Evolutionary conservation across 768 basidiomycete genomes (phyloP).

Genomic region (Crepidotus variabilis): DNA sequence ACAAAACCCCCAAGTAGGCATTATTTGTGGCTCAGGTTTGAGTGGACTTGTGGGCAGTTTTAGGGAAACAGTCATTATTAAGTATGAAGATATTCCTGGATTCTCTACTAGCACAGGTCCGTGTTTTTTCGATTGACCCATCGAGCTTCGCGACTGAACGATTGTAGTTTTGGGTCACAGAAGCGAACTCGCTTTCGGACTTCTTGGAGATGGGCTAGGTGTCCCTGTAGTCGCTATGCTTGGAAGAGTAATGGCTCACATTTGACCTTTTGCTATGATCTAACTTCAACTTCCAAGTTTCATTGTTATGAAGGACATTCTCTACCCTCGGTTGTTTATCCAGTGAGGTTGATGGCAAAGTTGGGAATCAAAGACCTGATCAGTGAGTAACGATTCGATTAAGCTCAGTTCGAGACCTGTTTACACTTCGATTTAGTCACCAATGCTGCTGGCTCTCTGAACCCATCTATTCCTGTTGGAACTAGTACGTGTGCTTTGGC

Average conservation of each 20-base stretch:
- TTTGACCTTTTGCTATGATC: neutral
- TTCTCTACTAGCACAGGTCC: neutral
- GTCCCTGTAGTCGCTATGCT: constrained; percentile 88
- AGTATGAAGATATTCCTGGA: neutral
- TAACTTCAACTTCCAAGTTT: constrained; percentile 46
- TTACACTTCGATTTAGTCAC: constrained; percentile 51
- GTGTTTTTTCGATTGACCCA: neutral
- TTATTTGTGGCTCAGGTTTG: constrained; percentile 86
- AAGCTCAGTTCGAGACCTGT: neutral
- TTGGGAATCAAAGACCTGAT: constrained; percentile 75
- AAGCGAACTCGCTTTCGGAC: constrained; percentile 77
- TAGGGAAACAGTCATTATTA: constrained; percentile 24
- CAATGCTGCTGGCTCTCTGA: constrained; percentile 84
- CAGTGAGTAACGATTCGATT: constrained; percentile 42
- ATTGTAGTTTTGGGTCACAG: constrained; percentile 72
- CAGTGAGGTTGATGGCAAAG: constrained; percentile 73
- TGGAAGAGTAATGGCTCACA: constrained; percentile 55
- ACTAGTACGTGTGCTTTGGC: constrained; percentile 54
- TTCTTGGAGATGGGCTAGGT: constrained; percentile 57
- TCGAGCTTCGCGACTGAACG: neutral
- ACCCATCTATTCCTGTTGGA: constrained; percentile 69
- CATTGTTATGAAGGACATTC: constrained; percentile 84
- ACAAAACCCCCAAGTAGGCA: constrained; percentile 61
- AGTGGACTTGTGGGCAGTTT: constrained; percentile 67
- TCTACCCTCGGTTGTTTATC: constrained; percentile 67